phyloP scores from a whole-genome alignment of 78 protist genomes.

The Planoprotostelium fungivorum region DNA sequence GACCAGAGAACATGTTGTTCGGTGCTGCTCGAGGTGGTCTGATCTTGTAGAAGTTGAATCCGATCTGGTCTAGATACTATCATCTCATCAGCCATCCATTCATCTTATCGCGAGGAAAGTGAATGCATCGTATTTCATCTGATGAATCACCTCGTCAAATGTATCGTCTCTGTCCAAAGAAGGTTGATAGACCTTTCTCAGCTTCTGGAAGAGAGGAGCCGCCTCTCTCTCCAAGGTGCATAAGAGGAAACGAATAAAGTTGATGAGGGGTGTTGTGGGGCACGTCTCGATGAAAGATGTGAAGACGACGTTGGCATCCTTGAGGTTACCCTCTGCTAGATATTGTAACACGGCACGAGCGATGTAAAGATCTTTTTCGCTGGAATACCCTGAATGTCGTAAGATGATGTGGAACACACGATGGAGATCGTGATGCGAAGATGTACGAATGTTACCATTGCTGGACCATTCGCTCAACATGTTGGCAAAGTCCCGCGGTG shows the following conservation, averaged over 20 bases:
- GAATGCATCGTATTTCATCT: neutral
- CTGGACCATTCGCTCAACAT: conserved; percentile 29
- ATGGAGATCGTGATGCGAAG: conserved; percentile 4
- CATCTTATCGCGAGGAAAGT: too few species aligned
- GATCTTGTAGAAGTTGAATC: neutral
- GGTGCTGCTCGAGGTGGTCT: neutral
- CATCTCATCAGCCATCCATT: too few species aligned
- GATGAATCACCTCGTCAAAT: conserved; percentile 18
- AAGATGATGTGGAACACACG: too few species aligned
- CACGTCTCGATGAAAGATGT: conserved; percentile 2
- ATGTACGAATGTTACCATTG: conserved; percentile 30
- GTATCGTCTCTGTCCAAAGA: conserved; percentile 40
- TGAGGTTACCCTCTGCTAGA: neutral
- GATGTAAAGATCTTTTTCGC: conserved; percentile 36
- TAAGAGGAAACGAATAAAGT: conserved; percentile 28
- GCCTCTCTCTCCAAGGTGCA: conserved; percentile 53
- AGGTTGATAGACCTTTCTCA: conserved; percentile 29
- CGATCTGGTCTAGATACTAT: neutral
- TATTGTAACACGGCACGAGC: conserved; percentile 26
- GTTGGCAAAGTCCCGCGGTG: conserved; percentile 25
- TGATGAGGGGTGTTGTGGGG: conserved; percentile 25
- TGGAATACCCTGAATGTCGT: neutral
- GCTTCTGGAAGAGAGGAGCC: conserved; percentile 42
- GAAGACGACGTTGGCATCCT: neutral
- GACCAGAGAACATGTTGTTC: neutral